phyloP scores from a whole-genome alignment of 129 eudicot species.

The Gnaphalium uliginosum region DNA sequence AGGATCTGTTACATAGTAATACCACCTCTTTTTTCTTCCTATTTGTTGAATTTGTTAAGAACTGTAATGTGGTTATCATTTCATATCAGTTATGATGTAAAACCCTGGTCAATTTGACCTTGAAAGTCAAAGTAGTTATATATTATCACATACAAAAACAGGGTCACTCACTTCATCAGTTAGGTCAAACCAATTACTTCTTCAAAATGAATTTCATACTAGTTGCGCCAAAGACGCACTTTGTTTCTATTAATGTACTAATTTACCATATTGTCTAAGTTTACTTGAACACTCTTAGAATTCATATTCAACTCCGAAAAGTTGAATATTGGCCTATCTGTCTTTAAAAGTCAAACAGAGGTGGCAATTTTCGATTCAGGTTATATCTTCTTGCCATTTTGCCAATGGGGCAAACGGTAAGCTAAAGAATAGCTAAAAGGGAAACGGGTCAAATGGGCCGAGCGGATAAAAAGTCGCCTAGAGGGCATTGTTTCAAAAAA shows the following conservation, averaged over 20 bases:
- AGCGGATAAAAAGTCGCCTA: not conserved
- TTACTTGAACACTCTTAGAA: no score
- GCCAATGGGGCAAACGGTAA: no score
- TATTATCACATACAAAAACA: not conserved
- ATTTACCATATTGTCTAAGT: no score
- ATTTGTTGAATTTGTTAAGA: not conserved
- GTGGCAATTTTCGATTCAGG: no score
- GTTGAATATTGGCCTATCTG: not conserved
- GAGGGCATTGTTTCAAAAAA: not conserved
- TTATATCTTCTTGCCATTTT: no score
- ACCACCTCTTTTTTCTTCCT: not conserved
- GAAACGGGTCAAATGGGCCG: not conserved
- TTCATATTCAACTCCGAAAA: no score
- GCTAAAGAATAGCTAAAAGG: not conserved
- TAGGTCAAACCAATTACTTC: not conserved
- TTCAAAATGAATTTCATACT: not conserved
- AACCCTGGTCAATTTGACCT: not conserved
- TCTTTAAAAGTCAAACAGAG: not conserved
- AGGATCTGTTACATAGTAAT: not conserved
- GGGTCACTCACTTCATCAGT: not conserved
- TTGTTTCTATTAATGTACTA: no score
- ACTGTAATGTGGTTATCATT: not conserved
- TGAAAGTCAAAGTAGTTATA: not conserved
- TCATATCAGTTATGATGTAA: not conserved
- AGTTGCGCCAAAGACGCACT: not conserved